Base-by-base conservation (phyloP, 495 filamentous ascomycete species). In the Terfezia claveryi region DNA sequence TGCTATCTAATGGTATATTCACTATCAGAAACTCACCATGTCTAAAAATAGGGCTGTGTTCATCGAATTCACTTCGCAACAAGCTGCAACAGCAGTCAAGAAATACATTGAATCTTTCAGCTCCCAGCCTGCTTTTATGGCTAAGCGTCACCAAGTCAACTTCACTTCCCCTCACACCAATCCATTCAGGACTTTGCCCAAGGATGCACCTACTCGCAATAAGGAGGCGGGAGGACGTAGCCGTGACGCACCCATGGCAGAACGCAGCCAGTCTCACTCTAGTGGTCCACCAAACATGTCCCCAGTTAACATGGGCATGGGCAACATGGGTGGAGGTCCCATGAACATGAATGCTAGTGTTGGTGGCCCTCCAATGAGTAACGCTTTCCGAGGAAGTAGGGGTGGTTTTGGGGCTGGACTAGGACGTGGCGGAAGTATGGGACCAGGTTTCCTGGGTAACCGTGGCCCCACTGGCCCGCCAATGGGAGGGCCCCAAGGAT, bases 181-280 rank as follows among this genome's bases (percentile, higher is more conserved):
- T 61, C 89, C 89, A 2, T 96, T 93, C 75, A 77, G 79, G 53
- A 96, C 88, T 0, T 71, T 94, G 20, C 88, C 88, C 10, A 96
- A 96, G 69, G 88, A 94, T 67, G 80, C 81, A 0, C 86, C 87
- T 1, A 75, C 76, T 63, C 81, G 88, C 51, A 74, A 70, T n/a
- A 78, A 76, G 49, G 81, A 84, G 57, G 79, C 82, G 55, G 71
- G 68, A 6, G 67, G 70, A 58, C 71, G 60, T 58, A 73, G 76
- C 61, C 72, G 76, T 56, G 66, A 67, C 67, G 53, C 61, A 66
- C 53, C 57, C 60, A 69, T 41, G 57, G 62, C 16, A 66, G 71
- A 44, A 66, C 68, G 36, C 67, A 66, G 67, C 36, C 62, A 62
- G 11, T 59, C 52, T 62, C 66, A 46, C 63, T 63, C 55, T 58